Percentiles rank a stretch among this genome's conserved stretches.
Evolutionary conservation across 495 filamentous ascomycete genomes (phyloP).

Genomic region (Xylaria cubensis): DNA sequence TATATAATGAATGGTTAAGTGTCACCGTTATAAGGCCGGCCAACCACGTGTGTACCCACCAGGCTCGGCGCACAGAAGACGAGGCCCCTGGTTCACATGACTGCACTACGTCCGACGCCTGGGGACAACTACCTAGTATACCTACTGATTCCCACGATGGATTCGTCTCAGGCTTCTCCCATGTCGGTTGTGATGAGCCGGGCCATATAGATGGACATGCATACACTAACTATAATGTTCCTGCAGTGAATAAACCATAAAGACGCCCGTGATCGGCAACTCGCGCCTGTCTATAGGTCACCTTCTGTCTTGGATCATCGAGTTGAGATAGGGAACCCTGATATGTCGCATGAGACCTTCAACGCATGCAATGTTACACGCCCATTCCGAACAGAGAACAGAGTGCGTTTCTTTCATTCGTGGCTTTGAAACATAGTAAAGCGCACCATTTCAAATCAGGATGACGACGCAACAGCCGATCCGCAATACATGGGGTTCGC

Average conservation of each 20-base stretch:
- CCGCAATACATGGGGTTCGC: constrained; percentile 10
- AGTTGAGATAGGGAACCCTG: neutral
- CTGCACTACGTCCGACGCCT: neutral
- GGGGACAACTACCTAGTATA: neutral
- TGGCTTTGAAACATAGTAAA: neutral
- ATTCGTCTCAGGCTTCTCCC: neutral
- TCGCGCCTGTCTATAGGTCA: neutral
- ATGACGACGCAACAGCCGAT: constrained; percentile 10
- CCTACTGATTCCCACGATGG: neutral
- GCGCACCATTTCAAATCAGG: constrained; percentile 19
- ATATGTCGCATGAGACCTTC: neutral
- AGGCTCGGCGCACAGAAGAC: neutral
- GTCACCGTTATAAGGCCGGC: constrained; percentile 8
- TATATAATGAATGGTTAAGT: constrained; percentile 2
- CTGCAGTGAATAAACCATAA: neutral
- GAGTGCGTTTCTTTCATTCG: neutral
- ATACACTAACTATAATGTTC: constrained; percentile 1
- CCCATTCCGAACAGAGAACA: neutral
- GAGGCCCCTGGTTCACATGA: neutral
- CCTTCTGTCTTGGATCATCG: neutral
- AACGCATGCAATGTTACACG: neutral
- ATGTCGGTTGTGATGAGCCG: neutral
- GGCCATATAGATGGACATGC: neutral
- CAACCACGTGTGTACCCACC: constrained; percentile 14
- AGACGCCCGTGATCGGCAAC: neutral